Evolutionary conservation across 2,329 filamentous ascomycete genomes (phyloP).

Genomic region (Trichoderma sp.): DNA sequence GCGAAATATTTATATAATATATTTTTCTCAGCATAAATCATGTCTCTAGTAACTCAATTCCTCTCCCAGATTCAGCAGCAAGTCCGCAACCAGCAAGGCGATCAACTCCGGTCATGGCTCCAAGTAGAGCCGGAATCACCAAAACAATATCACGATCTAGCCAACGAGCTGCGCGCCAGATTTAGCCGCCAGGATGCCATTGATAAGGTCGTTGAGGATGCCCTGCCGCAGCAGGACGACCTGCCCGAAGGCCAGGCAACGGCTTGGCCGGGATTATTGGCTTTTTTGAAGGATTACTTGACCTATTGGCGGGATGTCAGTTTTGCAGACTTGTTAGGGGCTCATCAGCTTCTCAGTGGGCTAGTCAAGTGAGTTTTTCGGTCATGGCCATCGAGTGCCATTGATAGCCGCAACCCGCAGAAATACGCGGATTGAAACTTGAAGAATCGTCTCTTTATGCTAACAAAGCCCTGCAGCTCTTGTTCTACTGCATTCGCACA

Average conservation of each 20-base stretch:
- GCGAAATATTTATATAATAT: neutral
- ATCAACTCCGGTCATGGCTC: constrained; percentile 66
- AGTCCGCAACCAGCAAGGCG: constrained; percentile 62
- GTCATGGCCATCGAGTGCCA: neutral
- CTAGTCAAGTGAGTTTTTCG: constrained; percentile 65
- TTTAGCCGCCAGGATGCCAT: constrained; percentile 54
- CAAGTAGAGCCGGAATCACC: constrained; percentile 71
- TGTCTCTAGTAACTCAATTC: constrained; percentile 67
- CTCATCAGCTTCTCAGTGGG: constrained; percentile 71
- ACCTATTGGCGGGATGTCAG: constrained; percentile 78
- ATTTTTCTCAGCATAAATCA: constrained; percentile 32
- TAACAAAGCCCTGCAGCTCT: constrained; percentile 53
- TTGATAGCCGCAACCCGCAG: too few relatives aligned
- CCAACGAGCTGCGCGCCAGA: constrained; percentile 60
- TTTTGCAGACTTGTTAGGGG: constrained; percentile 68
- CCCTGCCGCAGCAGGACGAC: constrained; percentile 64
- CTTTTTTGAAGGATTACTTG: constrained; percentile 79
- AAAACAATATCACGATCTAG: constrained; percentile 65
- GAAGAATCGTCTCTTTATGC: neutral
- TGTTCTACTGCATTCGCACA: constrained; percentile 81
- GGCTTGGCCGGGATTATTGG: constrained; percentile 72
- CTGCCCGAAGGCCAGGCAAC: constrained; percentile 62
- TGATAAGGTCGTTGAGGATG: constrained; percentile 60
- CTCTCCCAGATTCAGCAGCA: constrained; percentile 58
- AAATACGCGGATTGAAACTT: neutral